A percentile compares a stretch with the other conserved stretches of the same genome.
Conservation (phyloP, 371 early-diverging fungal species). For the Encephalitozoon hellem region DNA sequence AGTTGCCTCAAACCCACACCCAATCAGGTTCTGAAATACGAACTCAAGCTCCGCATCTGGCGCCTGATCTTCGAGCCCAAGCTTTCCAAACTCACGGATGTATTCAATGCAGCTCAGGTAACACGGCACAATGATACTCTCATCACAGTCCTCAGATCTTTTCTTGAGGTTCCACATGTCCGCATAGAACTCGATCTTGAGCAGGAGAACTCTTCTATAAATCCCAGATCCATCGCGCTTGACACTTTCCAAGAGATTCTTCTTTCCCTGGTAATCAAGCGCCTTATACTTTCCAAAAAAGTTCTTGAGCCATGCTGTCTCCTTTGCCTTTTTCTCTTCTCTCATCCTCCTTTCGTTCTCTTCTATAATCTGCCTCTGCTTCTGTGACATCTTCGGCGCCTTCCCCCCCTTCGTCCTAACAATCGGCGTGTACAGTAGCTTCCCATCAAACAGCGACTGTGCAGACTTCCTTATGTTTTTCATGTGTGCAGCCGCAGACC, state of each 20-base stretch:
- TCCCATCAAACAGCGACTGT: constrained; percentile 41
- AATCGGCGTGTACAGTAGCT: constrained; percentile 35
- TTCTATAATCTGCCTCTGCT: constrained; percentile 58
- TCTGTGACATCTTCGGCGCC: constrained; percentile 46
- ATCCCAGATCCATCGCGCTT: constrained; percentile 40
- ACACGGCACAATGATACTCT: constrained; percentile 53
- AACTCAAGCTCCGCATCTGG: constrained; percentile 49
- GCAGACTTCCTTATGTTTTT: constrained; percentile 49
- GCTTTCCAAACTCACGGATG: constrained; percentile 37
- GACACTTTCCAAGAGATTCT: constrained; percentile 48
- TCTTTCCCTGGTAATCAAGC: constrained; percentile 42
- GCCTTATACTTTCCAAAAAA: constrained; percentile 54
- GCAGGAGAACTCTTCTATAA: constrained; percentile 46
- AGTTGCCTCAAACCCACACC: constrained; percentile 58
- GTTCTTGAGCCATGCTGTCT: constrained; percentile 48
- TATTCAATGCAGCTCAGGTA: constrained; percentile 55
- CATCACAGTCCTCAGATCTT: constrained; percentile 48
- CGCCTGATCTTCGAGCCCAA: not conserved
- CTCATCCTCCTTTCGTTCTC: constrained; percentile 52
- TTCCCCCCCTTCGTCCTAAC: constrained; percentile 14
- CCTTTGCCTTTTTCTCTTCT: constrained; percentile 51
- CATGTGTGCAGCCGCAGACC: constrained; percentile 24
- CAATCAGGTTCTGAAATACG: constrained; percentile 50
- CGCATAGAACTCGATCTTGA: constrained; percentile 59
- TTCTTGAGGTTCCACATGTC: constrained; percentile 59